Percentiles rank a stretch among this genome's conserved stretches.
Conservation (phyloP, 345 rosid species). For the Euphorbia peplus region DNA sequence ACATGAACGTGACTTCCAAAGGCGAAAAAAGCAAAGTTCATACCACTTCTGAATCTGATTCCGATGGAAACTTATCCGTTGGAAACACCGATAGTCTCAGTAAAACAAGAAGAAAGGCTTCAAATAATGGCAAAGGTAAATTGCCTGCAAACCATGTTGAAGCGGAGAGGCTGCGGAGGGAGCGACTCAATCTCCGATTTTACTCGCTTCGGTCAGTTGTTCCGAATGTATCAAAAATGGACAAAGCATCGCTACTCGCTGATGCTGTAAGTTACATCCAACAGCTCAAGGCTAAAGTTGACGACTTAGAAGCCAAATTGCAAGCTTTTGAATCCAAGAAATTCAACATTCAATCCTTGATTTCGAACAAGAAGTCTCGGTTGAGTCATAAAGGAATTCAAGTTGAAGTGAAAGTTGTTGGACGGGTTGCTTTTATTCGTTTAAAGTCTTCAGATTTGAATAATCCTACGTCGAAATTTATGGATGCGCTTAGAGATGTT, state of each 20-base stretch:
- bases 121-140: constrained; percentile 32
- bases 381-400: constrained; percentile 10
- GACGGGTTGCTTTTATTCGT: constrained; percentile 46
- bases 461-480: constrained; percentile 46
- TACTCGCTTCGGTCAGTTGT: constrained; percentile 77
- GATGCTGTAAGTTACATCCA: constrained; percentile 71
- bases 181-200: constrained; percentile 72
- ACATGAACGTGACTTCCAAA: constrained; percentile 11
- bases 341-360: background rate
- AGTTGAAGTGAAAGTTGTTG: constrained; percentile 52
- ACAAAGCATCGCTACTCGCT: constrained; percentile 71
- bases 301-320: constrained; percentile 45
- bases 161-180: constrained; percentile 80
- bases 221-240: constrained; percentile 89
- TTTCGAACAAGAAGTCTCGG: no score
- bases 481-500: constrained; percentile 42
- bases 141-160: constrained; percentile 59
- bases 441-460: constrained; percentile 39
- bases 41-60: constrained; percentile 40
- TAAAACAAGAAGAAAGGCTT: constrained; percentile 34
- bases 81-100: constrained; percentile 5
- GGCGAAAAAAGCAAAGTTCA: constrained; percentile 25
- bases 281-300: constrained; percentile 50
- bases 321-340: background rate
- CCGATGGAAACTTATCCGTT: constrained; percentile 22